Conservation (phyloP, 1,139 yeast genomes). For the Debaryomyces psychrophilus region DNA sequence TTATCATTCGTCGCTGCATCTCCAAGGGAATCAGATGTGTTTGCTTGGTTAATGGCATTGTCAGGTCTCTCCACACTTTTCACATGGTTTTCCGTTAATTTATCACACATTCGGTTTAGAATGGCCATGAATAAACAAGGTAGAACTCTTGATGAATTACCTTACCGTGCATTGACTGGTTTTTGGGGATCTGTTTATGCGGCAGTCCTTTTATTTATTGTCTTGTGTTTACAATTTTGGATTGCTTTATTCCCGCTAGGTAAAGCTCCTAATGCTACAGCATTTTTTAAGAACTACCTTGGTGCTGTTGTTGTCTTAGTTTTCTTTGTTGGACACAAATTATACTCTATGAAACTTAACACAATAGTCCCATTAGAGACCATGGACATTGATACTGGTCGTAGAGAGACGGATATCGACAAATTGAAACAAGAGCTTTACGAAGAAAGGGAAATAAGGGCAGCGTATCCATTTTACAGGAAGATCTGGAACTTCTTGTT, state of each 20-base stretch:
- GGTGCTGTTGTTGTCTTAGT: constrained; percentile 38
- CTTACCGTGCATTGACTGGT: constrained; percentile 43
- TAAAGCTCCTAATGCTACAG: constrained; percentile 29
- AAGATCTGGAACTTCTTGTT: constrained; percentile 31
- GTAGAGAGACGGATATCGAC: constrained; percentile 43
- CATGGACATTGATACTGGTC: constrained; percentile 44
- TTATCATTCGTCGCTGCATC: constrained; percentile 48
- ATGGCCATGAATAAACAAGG: constrained; percentile 36
- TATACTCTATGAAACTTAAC: constrained; percentile 33
- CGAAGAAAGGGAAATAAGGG: constrained; percentile 35
- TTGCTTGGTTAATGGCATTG: constrained; percentile 45
- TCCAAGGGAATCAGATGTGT: constrained; percentile 38
- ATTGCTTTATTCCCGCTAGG: constrained; percentile 43
- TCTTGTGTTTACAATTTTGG: constrained; percentile 48
- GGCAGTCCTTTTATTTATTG: constrained; percentile 31
- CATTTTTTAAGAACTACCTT: constrained; percentile 39
- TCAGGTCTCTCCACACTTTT: constrained; percentile 47
- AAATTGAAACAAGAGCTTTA: constrained; percentile 39
- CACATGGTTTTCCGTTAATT: constrained; percentile 46
- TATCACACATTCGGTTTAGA: constrained; percentile 44
- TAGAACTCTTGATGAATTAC: constrained; percentile 37
- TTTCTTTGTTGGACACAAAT: constrained; percentile 37
- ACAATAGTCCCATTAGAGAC: constrained; percentile 32
- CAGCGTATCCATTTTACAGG: constrained; percentile 27
- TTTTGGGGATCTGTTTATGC: constrained; percentile 42